Base-by-base conservation (phyloP, 2,329 filamentous ascomycete species). In the Davidsoniella australis region DNA sequence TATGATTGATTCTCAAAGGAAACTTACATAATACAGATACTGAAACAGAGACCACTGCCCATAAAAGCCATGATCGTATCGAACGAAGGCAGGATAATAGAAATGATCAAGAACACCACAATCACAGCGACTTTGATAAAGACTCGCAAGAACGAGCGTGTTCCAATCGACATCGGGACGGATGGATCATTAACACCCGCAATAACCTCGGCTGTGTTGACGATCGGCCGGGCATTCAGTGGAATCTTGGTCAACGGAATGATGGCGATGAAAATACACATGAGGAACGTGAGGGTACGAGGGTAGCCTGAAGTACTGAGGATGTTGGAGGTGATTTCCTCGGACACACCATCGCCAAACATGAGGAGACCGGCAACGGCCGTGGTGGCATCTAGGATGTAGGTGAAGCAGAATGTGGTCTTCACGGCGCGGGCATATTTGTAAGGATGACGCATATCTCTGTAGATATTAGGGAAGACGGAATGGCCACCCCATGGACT, bases 211-310 rank as follows among this genome's bases (percentile, higher is more conserved):
- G 85, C 64, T 0, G 87, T 95, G 29, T 80, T 80, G 55, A 94
- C 76, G 56, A 96, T 88, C 9, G 89, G 91, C 2, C 88, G 81
- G 7, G 84, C 82, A 61, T 88, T 93, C 36, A 95, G 70, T 0
- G 88, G 87, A n/a, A 95, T 79, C 65, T 98, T 98, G 36, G 89
- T 95, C 47, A 98, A 68, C 0, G 89, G 91, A 55, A 96, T 94
- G 60, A 95, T 87, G 59, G 82, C 82, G 57, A 96, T 84, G 62
- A 88, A 89, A 54, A 85, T 69, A 55, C 86, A 86, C 62, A 95
- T 82, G 56, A 89, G 69, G 43, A 89, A 66, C n/a, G 79, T 85
- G 39, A 94, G 64, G 1, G 68, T 71, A 10, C 74, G 67, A 1
- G 89, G 85, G 60, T 94, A 95, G 48, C 80, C 81, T 5, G 72